Evolutionary conservation across 139 green algal genomes (phyloP).

Genomic region (Pseudopediastrum boryanum): DNA sequence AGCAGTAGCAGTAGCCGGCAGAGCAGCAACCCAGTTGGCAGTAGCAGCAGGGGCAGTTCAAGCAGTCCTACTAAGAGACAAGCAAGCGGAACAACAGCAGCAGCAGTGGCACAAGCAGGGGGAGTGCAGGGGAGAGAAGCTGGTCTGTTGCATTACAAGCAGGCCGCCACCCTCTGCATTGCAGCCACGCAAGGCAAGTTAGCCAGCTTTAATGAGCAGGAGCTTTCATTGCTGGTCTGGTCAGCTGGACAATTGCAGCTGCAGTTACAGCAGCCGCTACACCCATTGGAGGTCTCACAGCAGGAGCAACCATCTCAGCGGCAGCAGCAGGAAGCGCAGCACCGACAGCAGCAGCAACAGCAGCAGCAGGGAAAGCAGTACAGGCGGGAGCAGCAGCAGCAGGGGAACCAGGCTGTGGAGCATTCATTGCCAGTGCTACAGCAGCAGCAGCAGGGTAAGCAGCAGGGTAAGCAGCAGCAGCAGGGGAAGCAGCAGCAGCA

Average conservation of each 20-base stretch:
- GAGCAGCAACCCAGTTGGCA: not conserved
- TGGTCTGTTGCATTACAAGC: too few species aligned
- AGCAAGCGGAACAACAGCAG: not conserved
- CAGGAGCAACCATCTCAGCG: not conserved
- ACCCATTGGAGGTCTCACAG: too few species aligned
- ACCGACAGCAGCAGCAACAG: not conserved
- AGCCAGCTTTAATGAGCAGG: too few species aligned
- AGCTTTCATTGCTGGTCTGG: too few species aligned
- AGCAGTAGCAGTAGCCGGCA: not conserved
- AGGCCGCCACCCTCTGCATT: too few species aligned
- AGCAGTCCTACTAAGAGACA: not conserved
- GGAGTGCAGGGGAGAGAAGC: too few species aligned
- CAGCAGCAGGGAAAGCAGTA: not conserved
- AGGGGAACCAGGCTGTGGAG: too few species aligned
- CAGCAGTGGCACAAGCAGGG: too few species aligned
- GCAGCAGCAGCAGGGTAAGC: not conserved
- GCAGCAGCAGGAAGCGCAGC: slow-evolving; percentile 1
- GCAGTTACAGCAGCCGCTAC: too few species aligned
- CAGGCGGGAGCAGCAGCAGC: not conserved
- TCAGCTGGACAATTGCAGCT: too few species aligned
- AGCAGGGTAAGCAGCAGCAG: not conserved
- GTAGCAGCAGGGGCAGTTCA: not conserved
- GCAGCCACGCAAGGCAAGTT: too few species aligned
- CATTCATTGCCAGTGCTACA: not conserved
- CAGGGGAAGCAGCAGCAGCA: not conserved